Base-by-base conservation (phyloP, 345 rosid genomes). In the Lepidium africanum region DNA sequence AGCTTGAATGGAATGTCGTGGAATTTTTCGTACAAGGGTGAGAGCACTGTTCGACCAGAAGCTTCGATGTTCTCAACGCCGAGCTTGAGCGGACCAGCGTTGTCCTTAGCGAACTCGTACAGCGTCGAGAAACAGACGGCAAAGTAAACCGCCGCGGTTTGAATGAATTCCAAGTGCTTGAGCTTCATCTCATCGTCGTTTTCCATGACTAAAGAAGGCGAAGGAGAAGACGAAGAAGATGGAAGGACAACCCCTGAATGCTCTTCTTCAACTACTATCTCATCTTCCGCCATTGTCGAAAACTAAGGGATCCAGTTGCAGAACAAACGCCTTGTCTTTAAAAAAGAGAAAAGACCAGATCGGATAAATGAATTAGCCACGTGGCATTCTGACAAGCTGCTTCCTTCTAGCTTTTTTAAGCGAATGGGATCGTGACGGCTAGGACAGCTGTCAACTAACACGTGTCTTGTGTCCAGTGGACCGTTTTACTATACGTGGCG, bases 41-140 rank as follows among this genome's bases (percentile, higher is more conserved):
- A 77, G 40, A 85, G 65, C 14, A 92, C 90, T n/a, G 81, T 74
- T 54, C 60, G 73, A 61, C 82, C 86, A 12, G 83, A 79, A 42
- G 66, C 89, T 75, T 90, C 87, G 49, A 92, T 80, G 58, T 83
- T 65, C 52, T 84, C 79, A 43, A 92, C 89, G 0, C 96, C 90
- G 5, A 84, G 77, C 65, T 79, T 79, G 17, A 88, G 87, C 2
- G 96, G 93, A 55, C 93, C 96, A 60, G 91, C 73, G 77, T 79
- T 84, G 16, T 85, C 84, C 69, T 90, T 92, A n/a, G 89, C 90
- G 69, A 76, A 81, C 58, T 84, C 90, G 62, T 86, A 88, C 33
- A 88, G 10, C 35, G 69, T 76, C 10, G 72, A 70, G 65, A 86
- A 74, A 74, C 84, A 85, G 10, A 79, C 70, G 17, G 65, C 45